Percentiles rank a stretch among this genome's conserved stretches.
Evolutionary conservation across 2,329 filamentous ascomycete species (phyloP).

Genomic region (Chaetomium globosum): DNA sequence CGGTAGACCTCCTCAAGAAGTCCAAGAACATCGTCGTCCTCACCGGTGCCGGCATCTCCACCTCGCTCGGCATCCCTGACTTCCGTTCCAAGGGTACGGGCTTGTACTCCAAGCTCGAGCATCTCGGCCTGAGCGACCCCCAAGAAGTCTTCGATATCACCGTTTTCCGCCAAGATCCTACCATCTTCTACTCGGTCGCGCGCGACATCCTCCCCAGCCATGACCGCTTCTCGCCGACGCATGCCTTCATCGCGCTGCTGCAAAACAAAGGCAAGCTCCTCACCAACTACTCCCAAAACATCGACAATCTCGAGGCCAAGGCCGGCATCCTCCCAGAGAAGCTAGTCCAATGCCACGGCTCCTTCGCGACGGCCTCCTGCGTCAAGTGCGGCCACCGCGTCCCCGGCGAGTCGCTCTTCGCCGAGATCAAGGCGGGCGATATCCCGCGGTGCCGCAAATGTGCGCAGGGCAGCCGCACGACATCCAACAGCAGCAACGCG

Average conservation of each 20-base stretch:
- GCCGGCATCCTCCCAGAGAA: conserved; percentile 81
- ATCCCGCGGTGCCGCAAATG: conserved; percentile 81
- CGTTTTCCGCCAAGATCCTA: conserved; percentile 82
- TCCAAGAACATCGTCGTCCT: conserved; percentile 87
- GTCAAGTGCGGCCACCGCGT: conserved; percentile 77
- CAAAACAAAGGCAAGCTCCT: conserved; percentile 86
- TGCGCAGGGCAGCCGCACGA: conserved; percentile 55
- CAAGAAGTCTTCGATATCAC: conserved; percentile 95
- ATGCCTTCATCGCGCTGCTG: conserved; percentile 88
- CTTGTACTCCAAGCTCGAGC: conserved; percentile 81
- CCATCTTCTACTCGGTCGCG: conserved; percentile 87
- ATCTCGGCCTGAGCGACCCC: conserved; percentile 77
- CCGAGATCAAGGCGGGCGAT: conserved; percentile 72
- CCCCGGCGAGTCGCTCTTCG: conserved; percentile 75
- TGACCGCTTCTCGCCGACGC: conserved; percentile 83
- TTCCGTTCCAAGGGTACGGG: conserved; percentile 93
- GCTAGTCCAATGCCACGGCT: conserved; percentile 93
- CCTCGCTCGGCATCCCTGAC: conserved; percentile 93
- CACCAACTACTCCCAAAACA: conserved; percentile 98
- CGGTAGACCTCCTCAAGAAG: conserved; percentile 71
- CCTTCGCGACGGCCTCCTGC: conserved; percentile 89
- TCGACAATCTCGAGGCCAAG: conserved; percentile 89
- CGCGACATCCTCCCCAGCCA: conserved; percentile 84
- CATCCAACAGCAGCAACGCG: conserved; percentile 46
- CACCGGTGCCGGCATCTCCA: conserved; percentile 95